phyloP scores from a whole-genome alignment of 257 asterid species.

The Avicennia marina region DNA sequence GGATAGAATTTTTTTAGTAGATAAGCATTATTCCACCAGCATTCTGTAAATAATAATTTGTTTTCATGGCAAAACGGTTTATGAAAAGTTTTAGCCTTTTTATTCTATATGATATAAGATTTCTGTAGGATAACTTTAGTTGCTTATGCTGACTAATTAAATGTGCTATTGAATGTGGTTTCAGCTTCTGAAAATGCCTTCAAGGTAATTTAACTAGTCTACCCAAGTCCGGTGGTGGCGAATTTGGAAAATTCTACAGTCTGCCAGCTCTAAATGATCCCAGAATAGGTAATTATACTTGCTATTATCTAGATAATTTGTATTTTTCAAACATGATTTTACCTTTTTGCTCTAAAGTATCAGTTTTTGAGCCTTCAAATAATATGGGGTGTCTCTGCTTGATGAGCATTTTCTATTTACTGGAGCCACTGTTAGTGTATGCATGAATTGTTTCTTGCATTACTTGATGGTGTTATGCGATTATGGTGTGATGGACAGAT shows the following conservation, averaged over 20 bases:
- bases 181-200: slow-evolving; percentile 77
- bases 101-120: not conserved
- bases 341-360: no score
- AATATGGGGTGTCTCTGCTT: no score
- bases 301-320: no score
- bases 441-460: not conserved
- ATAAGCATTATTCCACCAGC: no score
- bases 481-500: slow-evolving; percentile 30
- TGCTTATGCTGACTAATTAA: not conserved
- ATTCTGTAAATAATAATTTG: no score
- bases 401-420: no score
- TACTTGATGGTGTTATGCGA: not conserved
- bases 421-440: no score
- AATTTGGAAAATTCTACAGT: slow-evolving; percentile 83
- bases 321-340: not conserved
- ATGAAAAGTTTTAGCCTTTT: not conserved
- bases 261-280: slow-evolving; percentile 89
- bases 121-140: not conserved
- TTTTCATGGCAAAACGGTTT: no score
- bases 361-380: no score
- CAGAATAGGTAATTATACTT: slow-evolving; percentile 53
- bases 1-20: no score
- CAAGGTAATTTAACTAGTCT: slow-evolving; percentile 60
- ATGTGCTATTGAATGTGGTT: slow-evolving; percentile 3
- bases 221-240: slow-evolving; percentile 89